Evolutionary conservation across 2,329 filamentous ascomycete genomes (phyloP).

Genomic region (Aquanectria penicillioides): DNA sequence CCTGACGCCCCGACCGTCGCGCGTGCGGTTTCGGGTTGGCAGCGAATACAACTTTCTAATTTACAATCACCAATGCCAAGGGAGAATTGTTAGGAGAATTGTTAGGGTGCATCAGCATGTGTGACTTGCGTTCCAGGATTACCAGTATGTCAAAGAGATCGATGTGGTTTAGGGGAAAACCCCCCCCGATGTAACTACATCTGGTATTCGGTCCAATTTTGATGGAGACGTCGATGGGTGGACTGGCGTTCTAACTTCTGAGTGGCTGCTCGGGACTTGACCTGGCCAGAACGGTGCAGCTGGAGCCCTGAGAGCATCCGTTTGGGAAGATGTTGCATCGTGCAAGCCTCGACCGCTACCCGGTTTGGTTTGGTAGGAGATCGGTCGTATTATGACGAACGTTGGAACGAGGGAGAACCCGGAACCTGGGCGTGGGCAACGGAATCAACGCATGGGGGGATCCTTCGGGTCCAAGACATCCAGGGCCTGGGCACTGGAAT

Average conservation of each 20-base stretch:
- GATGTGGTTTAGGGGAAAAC: too few species aligned
- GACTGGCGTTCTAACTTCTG: background rate
- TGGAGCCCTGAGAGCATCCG: background rate
- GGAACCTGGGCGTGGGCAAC: background rate
- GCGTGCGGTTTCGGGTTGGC: constrained; percentile 5
- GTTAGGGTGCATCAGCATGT: constrained; percentile 9
- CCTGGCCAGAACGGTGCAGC: background rate
- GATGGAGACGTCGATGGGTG: background rate
- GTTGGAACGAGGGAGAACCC: constrained; percentile 7
- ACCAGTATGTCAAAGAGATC: background rate
- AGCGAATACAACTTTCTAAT: constrained; percentile 22
- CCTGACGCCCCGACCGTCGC: background rate
- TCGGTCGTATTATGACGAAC: constrained; percentile 11
- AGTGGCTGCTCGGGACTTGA: background rate
- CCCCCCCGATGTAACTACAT: constrained; percentile 12
- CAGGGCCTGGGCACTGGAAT: background rate
- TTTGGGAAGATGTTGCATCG: constrained; percentile 5
- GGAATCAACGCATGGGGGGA: background rate
- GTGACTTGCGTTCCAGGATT: constrained; percentile 11
- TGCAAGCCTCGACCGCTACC: background rate
- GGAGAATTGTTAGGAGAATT: background rate
- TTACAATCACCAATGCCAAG: background rate
- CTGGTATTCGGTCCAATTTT: background rate
- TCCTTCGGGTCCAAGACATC: background rate
- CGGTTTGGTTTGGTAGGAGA: constrained; percentile 5